Evolutionary conservation across 345 rosid species (phyloP), one percentile per base, ranked within the genome.

Genomic region (Salix exigua): DNA sequence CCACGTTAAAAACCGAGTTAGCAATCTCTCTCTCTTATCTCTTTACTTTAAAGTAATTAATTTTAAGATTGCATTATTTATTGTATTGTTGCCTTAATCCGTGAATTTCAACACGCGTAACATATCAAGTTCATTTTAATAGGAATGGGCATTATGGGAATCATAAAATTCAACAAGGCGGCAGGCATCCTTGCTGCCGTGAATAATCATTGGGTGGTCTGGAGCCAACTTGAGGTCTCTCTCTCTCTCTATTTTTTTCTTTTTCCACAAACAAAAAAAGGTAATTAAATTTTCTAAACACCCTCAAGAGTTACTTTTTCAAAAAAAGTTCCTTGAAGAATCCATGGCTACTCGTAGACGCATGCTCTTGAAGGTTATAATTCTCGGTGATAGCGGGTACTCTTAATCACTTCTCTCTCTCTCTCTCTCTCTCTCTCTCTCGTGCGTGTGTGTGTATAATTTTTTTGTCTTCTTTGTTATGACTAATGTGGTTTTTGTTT

Each of bases 351-450:
- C 96, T 69, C 92, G 96, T 53, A 82, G 97, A 68, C 89, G 93
- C 71, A 89, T 88, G 89, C 96, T 93, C 67, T 80, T 90, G 16
- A 91, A 91, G 88, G 93, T 93, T 83, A 93, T 93, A 67, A 90
- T 93, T 26, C 96, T 93, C 74, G 96, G 96, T 5, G 96, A 93
- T 73, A 91, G 96, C 82, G 97, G 94, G 97, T 93, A 77, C 71
- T 37, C 1, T 68, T 44, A 37, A 50, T 58, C 71, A 30, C 28
- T 58, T 37, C 21, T 25, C 35, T 38, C 30, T 63, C 42, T 28
- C n/a, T n/a, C n/a, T n/a, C n/a, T n/a, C n/a, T n/a, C n/a, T n/a
- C n/a, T n/a, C n/a, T n/a, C n/a, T n/a, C n/a, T n/a, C n/a, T n/a
- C n/a, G n/a, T n/a, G n/a, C n/a, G n/a, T n/a, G 1, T 28, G 1